Conservation (phyloP, 1,284 basidiomycete genomes). For the Cryptococcus sp. region DNA sequence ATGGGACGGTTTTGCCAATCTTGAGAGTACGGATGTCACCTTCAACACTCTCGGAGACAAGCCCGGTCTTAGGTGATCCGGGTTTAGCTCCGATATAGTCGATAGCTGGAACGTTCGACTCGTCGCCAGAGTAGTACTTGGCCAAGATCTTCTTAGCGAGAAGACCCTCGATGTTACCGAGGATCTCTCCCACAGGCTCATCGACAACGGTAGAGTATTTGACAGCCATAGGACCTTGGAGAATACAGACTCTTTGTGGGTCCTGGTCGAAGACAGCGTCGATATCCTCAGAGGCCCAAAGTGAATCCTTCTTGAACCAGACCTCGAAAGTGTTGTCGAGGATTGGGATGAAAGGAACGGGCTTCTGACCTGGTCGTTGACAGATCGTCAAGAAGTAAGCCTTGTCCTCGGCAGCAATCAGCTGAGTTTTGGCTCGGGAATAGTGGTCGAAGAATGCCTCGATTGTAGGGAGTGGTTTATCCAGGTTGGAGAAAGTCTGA, state of each 20-base stretch:
- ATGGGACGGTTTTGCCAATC: slow-evolving; percentile 58
- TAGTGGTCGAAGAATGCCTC: slow-evolving; percentile 81
- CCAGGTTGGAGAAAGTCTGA: slow-evolving; percentile 81
- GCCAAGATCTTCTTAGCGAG: slow-evolving; percentile 79
- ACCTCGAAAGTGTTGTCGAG: slow-evolving; percentile 90
- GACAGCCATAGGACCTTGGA: slow-evolving; percentile 93
- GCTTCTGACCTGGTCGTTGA: slow-evolving; percentile 94
- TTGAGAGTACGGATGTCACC: slow-evolving; percentile 57
- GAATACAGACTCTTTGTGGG: slow-evolving; percentile 93
- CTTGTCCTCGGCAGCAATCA: slow-evolving; percentile 91
- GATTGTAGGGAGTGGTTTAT: slow-evolving; percentile 75
- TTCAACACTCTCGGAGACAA: slow-evolving; percentile 53
- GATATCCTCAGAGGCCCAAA: slow-evolving; percentile 97
- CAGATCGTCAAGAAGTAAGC: slow-evolving; percentile 93
- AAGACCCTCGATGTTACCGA: slow-evolving; percentile 76
- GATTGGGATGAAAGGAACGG: slow-evolving; percentile 97
- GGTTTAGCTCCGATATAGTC: slow-evolving; percentile 74
- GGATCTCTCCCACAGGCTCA: slow-evolving; percentile 86
- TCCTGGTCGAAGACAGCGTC: slow-evolving; percentile 98
- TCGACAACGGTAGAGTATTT: slow-evolving; percentile 84
- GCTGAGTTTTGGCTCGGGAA: slow-evolving; percentile 72
- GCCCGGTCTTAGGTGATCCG: slow-evolving; percentile 45
- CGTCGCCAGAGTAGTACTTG: slow-evolving; percentile 73
- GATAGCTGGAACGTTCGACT: slow-evolving; percentile 68
- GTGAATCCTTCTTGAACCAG: slow-evolving; percentile 99